Percentiles rank a stretch among this genome's conserved stretches.
Conservation (phyloP, 2,329 filamentous ascomycete species). For the Nigrospora sphaerica region DNA sequence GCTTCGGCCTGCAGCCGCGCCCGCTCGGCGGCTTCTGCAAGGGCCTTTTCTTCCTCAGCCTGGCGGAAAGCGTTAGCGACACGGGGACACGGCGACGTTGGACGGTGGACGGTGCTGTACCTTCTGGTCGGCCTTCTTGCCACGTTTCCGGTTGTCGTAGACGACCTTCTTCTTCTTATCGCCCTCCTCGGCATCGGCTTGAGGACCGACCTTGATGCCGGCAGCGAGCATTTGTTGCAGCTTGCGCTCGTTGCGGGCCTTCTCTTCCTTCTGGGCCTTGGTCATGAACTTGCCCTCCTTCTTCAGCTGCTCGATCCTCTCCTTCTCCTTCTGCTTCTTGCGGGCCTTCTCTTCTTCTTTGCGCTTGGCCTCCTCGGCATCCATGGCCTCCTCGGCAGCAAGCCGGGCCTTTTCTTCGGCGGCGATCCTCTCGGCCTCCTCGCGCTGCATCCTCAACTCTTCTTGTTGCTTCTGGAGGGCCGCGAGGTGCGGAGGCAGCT, state of each 20-base stretch:
- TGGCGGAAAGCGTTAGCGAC: constrained; percentile 22
- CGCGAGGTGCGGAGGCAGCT: constrained; percentile 68
- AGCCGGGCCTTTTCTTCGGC: constrained; percentile 59
- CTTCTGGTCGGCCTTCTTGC: constrained; percentile 49
- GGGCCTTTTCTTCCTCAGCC: constrained; percentile 69
- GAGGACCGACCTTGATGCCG: constrained; percentile 63
- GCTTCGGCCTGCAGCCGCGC: constrained; percentile 62
- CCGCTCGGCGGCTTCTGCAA: constrained; percentile 72
- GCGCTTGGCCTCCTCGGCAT: constrained; percentile 61
- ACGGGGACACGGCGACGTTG: neutral
- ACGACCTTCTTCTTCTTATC: constrained; percentile 70
- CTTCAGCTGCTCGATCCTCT: constrained; percentile 80
- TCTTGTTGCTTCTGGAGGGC: constrained; percentile 79
- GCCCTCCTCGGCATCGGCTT: constrained; percentile 39
- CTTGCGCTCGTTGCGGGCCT: constrained; percentile 70
- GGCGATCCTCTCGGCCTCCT: constrained; percentile 50
- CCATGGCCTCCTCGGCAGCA: constrained; percentile 58
- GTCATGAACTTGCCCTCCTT: constrained; percentile 82
- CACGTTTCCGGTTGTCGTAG: constrained; percentile 72
- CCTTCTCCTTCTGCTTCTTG: constrained; percentile 83
- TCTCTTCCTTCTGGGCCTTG: constrained; percentile 78
- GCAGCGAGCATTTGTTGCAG: constrained; percentile 80
- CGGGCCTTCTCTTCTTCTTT: constrained; percentile 66
- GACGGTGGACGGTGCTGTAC: constrained; percentile 22
- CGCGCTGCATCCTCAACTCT: constrained; percentile 57